Percentiles rank a stretch among this genome's conserved stretches.
Evolutionary conservation across 805 yeast species (phyloP).

Genomic region (Wickerhamiella dianesei): DNA sequence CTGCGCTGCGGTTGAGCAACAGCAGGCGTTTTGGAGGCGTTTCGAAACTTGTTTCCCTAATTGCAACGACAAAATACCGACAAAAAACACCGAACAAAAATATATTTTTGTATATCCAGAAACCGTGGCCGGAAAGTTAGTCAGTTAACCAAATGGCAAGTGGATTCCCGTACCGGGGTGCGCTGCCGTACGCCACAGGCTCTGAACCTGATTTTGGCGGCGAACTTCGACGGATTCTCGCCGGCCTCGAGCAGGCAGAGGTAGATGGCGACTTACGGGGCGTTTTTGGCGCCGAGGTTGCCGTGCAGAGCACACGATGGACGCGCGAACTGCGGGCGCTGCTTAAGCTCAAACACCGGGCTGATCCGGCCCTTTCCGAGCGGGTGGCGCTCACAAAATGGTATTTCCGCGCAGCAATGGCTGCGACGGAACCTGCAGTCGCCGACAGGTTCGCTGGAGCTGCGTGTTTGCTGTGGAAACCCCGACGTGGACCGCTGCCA

Average conservation of each 20-base stretch:
- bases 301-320: conserved; percentile 69
- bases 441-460: conserved; percentile 47
- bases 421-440: conserved; percentile 56
- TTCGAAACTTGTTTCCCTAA: no score
- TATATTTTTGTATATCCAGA: no score
- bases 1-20: background rate
- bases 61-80: background rate
- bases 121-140: no score
- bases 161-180: background rate
- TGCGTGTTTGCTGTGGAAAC: conserved; percentile 45
- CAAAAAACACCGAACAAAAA: background rate
- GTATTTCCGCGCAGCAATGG: conserved; percentile 56
- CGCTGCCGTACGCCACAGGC: conserved; percentile 64
- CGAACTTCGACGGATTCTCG: conserved; percentile 66
- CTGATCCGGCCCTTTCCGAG: conserved; percentile 49
- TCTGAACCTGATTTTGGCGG: conserved; percentile 51
- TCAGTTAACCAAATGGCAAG: background rate
- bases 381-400: conserved; percentile 51
- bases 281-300: conserved; percentile 40
- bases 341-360: conserved; percentile 54
- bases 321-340: conserved; percentile 72
- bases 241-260: conserved; percentile 66
- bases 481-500: conserved; percentile 29
- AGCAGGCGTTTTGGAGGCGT: no score
- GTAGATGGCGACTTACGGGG: conserved; percentile 65